Percentiles rank a stretch among this genome's conserved stretches.
Evolutionary conservation across 306 rosid genomes (phyloP).

Genomic region (Sicyos edulis): DNA sequence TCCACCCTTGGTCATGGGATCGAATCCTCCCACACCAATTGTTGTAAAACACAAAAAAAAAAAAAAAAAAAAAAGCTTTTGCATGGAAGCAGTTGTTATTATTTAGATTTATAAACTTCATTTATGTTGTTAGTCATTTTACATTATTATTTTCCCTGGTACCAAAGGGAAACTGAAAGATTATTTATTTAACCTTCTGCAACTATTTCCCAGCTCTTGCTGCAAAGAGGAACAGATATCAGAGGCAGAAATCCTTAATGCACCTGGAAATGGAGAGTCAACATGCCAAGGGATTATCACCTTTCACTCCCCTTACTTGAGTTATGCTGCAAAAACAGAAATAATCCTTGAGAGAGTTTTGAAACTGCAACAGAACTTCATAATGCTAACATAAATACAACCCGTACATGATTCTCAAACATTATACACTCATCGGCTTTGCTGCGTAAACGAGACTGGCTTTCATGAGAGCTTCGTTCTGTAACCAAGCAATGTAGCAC

Average conservation of each 20-base stretch:
- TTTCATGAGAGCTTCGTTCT: background rate
- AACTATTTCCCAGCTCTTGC: slow-evolving; percentile 56
- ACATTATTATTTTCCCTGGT: background rate
- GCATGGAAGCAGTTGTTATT: background rate
- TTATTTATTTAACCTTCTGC: background rate
- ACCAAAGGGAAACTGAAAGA: background rate
- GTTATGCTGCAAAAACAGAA: background rate
- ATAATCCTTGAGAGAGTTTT: background rate
- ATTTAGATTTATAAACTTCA: background rate
- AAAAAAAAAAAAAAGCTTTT: no score
- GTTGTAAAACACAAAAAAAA: no score
- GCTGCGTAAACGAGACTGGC: background rate
- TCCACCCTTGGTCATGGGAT: no score
- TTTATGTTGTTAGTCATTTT: background rate
- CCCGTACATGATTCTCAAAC: background rate
- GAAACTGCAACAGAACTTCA: slow-evolving; percentile 7
- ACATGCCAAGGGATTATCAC: slow-evolving; percentile 80
- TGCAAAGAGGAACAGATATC: slow-evolving; percentile 79
- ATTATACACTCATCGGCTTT: background rate
- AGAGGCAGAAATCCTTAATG: slow-evolving; percentile 85
- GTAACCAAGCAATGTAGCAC: background rate
- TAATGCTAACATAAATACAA: background rate
- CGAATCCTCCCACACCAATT: no score
- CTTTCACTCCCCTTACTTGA: slow-evolving; percentile 30
- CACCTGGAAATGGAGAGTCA: slow-evolving; percentile 96